Conservation (phyloP, 148 eudicot species). For the Arbutus unedo region DNA sequence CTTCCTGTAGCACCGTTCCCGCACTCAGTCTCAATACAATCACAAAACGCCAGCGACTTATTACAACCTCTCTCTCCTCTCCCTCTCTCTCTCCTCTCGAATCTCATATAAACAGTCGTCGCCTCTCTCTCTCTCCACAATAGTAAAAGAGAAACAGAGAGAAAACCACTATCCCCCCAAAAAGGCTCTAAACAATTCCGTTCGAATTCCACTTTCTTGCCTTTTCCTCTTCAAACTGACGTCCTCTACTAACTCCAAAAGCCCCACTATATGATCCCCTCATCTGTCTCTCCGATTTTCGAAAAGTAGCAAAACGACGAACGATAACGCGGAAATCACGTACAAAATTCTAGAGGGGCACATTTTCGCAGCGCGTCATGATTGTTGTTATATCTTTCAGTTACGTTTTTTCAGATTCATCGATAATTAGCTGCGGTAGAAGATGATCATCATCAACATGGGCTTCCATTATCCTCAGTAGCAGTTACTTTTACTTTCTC, state of each 20-base stretch:
- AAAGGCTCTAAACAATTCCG: background rate
- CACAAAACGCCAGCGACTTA: background rate
- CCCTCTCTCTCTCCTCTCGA: background rate
- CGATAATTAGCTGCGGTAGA: background rate
- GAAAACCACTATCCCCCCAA: background rate
- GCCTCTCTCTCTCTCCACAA: background rate
- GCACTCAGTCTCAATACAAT: background rate
- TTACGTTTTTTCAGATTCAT: background rate
- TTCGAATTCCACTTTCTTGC: background rate
- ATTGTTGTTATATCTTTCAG: background rate
- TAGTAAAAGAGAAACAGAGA: background rate
- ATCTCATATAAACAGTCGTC: background rate
- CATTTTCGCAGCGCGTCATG: background rate
- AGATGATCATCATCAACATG: background rate
- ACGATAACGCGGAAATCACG: background rate
- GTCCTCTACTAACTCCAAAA: background rate
- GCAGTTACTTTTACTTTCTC: background rate
- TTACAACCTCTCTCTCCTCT: background rate
- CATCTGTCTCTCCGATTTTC: background rate
- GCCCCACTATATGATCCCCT: background rate
- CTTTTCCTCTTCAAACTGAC: background rate
- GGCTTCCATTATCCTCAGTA: background rate
- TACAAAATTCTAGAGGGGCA: background rate
- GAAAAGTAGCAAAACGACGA: slow-evolving; percentile 1
- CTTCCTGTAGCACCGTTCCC: background rate